Conservation (phyloP, 768 basidiomycete species). For the Lepiota brunneoincarnata region DNA sequence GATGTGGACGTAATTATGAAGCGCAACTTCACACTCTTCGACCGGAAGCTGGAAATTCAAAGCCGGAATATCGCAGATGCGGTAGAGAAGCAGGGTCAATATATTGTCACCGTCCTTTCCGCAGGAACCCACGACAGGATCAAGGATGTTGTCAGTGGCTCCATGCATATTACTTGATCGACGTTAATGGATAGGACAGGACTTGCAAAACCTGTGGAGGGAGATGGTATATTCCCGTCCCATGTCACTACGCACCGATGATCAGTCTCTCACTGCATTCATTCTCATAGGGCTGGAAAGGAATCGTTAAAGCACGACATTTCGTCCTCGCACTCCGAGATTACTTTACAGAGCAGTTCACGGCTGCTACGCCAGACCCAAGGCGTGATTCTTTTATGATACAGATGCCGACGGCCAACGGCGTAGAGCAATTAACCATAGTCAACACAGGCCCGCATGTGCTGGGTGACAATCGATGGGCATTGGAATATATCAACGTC, state of each 20-base stretch:
- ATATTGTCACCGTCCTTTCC: neutral
- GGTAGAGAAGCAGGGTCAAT: conserved; percentile 11
- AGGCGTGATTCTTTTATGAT: neutral
- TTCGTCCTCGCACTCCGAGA: conserved; percentile 45
- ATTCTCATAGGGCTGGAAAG: conserved; percentile 50
- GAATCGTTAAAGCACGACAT: conserved; percentile 49
- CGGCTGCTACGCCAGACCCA: neutral
- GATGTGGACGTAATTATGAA: conserved; percentile 35
- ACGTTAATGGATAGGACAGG: neutral
- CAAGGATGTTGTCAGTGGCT: conserved; percentile 30
- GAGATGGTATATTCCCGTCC: conserved; percentile 6
- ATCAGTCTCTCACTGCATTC: neutral
- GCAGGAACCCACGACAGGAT: conserved; percentile 44
- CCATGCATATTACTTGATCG: neutral
- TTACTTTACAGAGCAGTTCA: conserved; percentile 27
- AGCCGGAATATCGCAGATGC: conserved; percentile 19
- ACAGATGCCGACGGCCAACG: neutral
- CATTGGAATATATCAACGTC: conserved; percentile 30
- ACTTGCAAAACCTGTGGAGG: conserved; percentile 11
- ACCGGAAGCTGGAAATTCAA: conserved; percentile 45
- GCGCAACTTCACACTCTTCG: conserved; percentile 40
- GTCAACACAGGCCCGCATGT: conserved; percentile 12
- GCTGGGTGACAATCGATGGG: conserved; percentile 24
- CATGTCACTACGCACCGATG: neutral
- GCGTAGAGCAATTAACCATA: neutral